Evolutionary conservation across 345 rosid genomes (phyloP), one percentile per base, ranked within the genome.

Genomic region (Salix suchowensis): DNA sequence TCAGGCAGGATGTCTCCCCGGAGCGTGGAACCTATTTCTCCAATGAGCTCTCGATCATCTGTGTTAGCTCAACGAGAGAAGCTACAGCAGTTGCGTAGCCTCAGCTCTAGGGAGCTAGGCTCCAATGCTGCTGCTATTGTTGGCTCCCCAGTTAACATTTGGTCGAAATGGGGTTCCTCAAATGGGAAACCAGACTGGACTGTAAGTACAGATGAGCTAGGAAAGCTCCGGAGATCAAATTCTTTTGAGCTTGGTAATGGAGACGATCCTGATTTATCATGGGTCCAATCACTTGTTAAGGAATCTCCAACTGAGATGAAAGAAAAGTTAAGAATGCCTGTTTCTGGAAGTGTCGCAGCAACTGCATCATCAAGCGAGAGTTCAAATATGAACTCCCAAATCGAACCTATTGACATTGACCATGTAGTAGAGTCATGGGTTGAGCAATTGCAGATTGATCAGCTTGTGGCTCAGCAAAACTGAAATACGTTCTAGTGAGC

Each of bases 1-100:
- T 85, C 91, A 0, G 98, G 99, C 65, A 91, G 99, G 82, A 92
- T 91, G 94, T 96, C 98, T 42, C 98, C 98, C 7, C 82, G 95
- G 42, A 91, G 83, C 54, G 79, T 90, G 74, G 98, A 96, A 40
- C 96, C 99, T 5, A 82, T 85, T n/a, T 86, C 89, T 1, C 89
- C 91, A 1, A 78, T 86, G 85, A 76, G 79, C 32, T 73, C 85
- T 69, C 83, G 88, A 46, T 67, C 85, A 1, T 69, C 84, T 3
- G 86, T 90, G 84, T 67, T 94, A 71, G 94, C 92, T 76, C 99
- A 92, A 54, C 79, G 82, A 4, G 91, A 88, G 82, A 86, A 81
- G 75, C 86, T 77, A 6, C 88, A 81, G 39, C 85, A 86, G 72
- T 67, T 81, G 12, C 81, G 75, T 11, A 84, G 87, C 65, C 82